These are phyloP conservation scores for Lactarius psammicola DNA, from an alignment of 768 basidiomycete genomes.

Conservation along the genomic window DNA sequence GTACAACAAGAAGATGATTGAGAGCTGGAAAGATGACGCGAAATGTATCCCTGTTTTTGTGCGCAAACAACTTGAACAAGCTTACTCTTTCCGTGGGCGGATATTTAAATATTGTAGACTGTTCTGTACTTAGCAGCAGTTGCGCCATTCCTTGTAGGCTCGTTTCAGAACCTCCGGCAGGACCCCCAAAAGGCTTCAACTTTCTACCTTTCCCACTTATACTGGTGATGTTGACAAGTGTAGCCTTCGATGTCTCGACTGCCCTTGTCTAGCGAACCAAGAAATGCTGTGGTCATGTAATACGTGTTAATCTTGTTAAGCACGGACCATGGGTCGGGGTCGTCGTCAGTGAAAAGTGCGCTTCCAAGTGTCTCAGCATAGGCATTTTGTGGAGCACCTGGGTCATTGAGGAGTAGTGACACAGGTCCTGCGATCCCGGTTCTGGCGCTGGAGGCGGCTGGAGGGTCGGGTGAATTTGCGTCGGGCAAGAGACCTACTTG, in stretches of 20 bases:
- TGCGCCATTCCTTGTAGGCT: too few relatives aligned
- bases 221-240: slow-evolving; percentile 76
- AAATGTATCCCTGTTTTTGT: too few relatives aligned
- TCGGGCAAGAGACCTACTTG: slow-evolving; percentile 56
- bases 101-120: too few relatives aligned
- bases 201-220: too few relatives aligned
- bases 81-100: too few relatives aligned
- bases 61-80: too few relatives aligned
- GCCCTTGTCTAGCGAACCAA: slow-evolving; percentile 72
- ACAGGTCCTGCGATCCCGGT: slow-evolving; percentile 70
- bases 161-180: too few relatives aligned
- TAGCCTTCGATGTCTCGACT: slow-evolving; percentile 56
- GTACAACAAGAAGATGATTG: too few relatives aligned
- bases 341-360: slow-evolving; percentile 69
- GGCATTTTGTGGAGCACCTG: slow-evolving; percentile 55
- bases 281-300: slow-evolving; percentile 73
- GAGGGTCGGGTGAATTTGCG: background rate
- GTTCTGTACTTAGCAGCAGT: too few relatives aligned
- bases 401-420: slow-evolving; percentile 56
- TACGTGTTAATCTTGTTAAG: slow-evolving; percentile 67
- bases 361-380: slow-evolving; percentile 62
- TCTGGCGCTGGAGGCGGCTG: slow-evolving; percentile 64
- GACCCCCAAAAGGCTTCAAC: too few relatives aligned
- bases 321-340: slow-evolving; percentile 58
- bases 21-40: too few relatives aligned